Conservation (phyloP, 129 eudicot species). For the Deinandra increscens region DNA sequence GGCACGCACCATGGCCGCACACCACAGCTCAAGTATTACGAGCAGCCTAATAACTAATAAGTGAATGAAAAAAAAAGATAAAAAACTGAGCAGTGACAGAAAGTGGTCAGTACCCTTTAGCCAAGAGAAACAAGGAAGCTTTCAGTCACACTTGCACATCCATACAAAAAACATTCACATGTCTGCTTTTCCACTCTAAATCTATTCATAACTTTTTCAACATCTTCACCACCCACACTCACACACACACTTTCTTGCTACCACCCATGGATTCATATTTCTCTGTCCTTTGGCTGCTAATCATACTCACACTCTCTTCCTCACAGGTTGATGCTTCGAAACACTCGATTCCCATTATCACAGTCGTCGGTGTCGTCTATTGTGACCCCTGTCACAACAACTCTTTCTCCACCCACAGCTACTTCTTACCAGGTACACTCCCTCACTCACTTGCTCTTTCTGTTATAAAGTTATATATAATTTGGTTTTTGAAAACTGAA, state of each 20-base stretch:
- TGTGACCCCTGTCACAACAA: slow-evolving; percentile 87
- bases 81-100: slow-evolving; percentile 8
- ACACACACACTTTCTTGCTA: slow-evolving; percentile 7
- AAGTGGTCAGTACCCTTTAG: too few species aligned
- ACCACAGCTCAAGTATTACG: too few species aligned
- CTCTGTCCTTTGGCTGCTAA: slow-evolving; percentile 29
- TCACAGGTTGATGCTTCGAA: slow-evolving; percentile 39
- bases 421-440: slow-evolving; percentile 77
- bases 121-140: slow-evolving; percentile 21
- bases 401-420: slow-evolving; percentile 83
- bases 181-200: slow-evolving; percentile 42
- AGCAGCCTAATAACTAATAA: too few species aligned
- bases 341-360: slow-evolving; percentile 53
- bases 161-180: slow-evolving; percentile 75
- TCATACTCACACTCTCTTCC: slow-evolving; percentile 17
- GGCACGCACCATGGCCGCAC: too few species aligned
- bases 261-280: slow-evolving; percentile 38
- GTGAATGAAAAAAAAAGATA: not conserved
- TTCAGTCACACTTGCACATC: slow-evolving; percentile 31
- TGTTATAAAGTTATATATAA: too few species aligned
- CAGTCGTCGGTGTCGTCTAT: slow-evolving; percentile 88
- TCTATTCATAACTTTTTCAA: slow-evolving; percentile 22
- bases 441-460: not conserved
- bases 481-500: not conserved
- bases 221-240: slow-evolving; percentile 2